These are phyloP conservation scores for Citrus medica DNA, from an alignment of 345 rosid genomes.

Conservation along the genomic window DNA sequence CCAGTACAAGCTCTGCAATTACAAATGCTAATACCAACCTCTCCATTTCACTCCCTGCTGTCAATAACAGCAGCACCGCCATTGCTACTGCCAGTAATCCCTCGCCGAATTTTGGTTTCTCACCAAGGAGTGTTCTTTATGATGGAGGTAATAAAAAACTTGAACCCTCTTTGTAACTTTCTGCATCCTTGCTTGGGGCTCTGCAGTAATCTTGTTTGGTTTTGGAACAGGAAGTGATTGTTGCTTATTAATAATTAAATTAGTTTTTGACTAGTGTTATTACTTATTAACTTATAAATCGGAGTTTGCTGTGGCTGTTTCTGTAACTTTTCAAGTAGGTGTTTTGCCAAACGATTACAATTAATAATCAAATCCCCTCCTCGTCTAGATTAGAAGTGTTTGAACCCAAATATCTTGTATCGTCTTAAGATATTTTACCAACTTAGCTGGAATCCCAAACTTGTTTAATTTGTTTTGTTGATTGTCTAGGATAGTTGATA, in stretches of 20 bases:
- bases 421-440: too few species aligned
- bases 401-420: too few species aligned
- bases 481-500: too few species aligned
- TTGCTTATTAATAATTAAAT: neutral
- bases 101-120: conserved; percentile 11
- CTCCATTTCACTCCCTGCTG: conserved; percentile 31
- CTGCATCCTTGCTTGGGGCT: neutral
- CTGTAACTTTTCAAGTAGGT: neutral
- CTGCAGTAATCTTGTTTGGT: neutral
- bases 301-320: neutral
- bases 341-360: neutral
- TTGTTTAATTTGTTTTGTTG: too few species aligned
- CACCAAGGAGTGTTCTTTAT: conserved; percentile 2
- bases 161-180: conserved; percentile 8
- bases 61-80: neutral
- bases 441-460: too few species aligned
- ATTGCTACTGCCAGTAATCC: neutral
- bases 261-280: neutral
- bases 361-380: too few species aligned
- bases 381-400: too few species aligned
- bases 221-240: neutral
- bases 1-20: neutral
- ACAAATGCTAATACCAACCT: conserved; percentile 31
- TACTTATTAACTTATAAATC: neutral
- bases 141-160: conserved; percentile 3